These are phyloP conservation scores for Suillus paluster DNA, from an alignment of 768 basidiomycete genomes.

Conservation along the genomic window DNA sequence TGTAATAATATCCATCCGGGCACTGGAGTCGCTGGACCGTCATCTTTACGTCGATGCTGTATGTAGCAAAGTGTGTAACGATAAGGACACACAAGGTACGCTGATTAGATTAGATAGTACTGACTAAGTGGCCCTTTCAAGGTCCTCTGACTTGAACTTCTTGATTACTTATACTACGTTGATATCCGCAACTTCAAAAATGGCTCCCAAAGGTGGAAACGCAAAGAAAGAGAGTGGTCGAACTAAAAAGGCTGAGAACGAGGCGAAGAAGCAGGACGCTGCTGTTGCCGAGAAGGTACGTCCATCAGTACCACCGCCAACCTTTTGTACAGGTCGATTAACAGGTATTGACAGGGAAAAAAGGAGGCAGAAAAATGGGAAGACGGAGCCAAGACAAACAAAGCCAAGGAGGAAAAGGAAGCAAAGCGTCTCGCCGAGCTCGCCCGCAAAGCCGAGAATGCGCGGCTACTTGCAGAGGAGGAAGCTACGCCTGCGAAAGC, in stretches of 20 bases:
- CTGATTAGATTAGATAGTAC: slow-evolving; percentile 31
- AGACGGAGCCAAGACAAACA: slow-evolving; percentile 68
- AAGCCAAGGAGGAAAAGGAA: slow-evolving; percentile 74
- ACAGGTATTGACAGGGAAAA: slow-evolving; percentile 55
- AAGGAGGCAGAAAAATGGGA: slow-evolving; percentile 73
- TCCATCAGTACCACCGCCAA: slow-evolving; percentile 10
- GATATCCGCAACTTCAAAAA: slow-evolving; percentile 28
- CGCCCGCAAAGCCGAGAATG: slow-evolving; percentile 86
- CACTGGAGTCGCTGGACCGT: too few species aligned
- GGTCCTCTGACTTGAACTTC: slow-evolving; percentile 10
- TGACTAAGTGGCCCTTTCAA: slow-evolving; percentile 10
- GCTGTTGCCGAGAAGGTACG: slow-evolving; percentile 64
- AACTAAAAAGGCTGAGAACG: slow-evolving; percentile 92
- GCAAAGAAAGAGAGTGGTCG: slow-evolving; percentile 91
- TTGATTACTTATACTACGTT: background rate
- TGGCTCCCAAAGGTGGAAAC: slow-evolving; percentile 90
- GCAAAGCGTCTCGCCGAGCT: slow-evolving; percentile 81
- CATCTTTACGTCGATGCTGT: too few species aligned
- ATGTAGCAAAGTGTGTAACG: too few species aligned
- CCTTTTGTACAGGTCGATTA: slow-evolving; percentile 5
- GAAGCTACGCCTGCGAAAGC: slow-evolving; percentile 67
- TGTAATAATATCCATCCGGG: too few species aligned
- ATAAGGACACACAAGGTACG: too few species aligned
- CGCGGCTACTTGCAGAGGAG: slow-evolving; percentile 86
- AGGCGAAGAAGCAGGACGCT: slow-evolving; percentile 74